These are phyloP conservation scores for Zygotorulaspora sp. DNA, from an alignment of 805 yeast species.

Conservation along the genomic window DNA sequence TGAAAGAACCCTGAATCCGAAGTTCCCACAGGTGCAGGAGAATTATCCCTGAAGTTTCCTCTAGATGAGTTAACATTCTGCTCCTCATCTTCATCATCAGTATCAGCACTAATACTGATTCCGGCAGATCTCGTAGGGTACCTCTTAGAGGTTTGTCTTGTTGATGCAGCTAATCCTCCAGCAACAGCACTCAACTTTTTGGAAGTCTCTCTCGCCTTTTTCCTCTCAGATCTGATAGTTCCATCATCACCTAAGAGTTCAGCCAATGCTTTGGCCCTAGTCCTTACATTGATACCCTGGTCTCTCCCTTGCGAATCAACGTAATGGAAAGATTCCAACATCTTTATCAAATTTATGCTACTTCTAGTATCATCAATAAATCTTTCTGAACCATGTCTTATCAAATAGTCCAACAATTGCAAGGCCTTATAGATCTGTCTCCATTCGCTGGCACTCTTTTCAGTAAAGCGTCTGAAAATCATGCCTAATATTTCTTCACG, in stretches of 20 bases:
- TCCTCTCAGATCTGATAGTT: constrained; percentile 74
- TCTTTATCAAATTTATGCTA: constrained; percentile 70
- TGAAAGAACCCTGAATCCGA: constrained; percentile 33
- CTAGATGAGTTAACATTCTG: constrained; percentile 14
- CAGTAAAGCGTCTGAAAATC: constrained; percentile 86
- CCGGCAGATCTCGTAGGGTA: constrained; percentile 24
- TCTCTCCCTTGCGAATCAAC: constrained; percentile 91
- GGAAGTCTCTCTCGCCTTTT: constrained; percentile 81
- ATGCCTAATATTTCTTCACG: constrained; percentile 74
- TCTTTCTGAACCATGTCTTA: constrained; percentile 90
- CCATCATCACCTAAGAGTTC: constrained; percentile 71
- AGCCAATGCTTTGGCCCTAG: constrained; percentile 74
- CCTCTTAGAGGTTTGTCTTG: constrained; percentile 32
- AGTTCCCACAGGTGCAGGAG: constrained; percentile 1
- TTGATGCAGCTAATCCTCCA: constrained; percentile 45
- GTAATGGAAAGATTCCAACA: constrained; percentile 91
- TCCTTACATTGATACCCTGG: constrained; percentile 93
- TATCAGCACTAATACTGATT: constrained; percentile 37
- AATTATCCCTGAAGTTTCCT: constrained; percentile 10
- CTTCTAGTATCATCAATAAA: constrained; percentile 93
- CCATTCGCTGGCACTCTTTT: constrained; percentile 95
- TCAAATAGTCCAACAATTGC: constrained; percentile 83
- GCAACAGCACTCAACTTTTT: constrained; percentile 81
- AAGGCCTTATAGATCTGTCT: constrained; percentile 94
- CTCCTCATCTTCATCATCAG: constrained; percentile 48